Evolutionary conservation across 2,329 filamentous ascomycete genomes (phyloP), one percentile per base, ranked within the genome.

Genomic region (Talaromyces funiculosus): DNA sequence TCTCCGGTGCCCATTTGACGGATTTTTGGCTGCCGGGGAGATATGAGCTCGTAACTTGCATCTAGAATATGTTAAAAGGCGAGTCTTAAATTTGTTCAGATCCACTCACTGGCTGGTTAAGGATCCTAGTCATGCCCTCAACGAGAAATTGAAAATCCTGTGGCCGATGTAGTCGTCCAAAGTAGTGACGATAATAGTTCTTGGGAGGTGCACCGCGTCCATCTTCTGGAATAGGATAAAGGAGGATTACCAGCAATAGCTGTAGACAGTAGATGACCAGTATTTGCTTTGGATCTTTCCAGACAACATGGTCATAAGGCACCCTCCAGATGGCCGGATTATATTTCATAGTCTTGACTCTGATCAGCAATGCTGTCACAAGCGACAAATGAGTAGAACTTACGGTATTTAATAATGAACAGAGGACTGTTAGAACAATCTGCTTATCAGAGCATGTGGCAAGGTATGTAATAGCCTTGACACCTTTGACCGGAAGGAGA

Each of bases 131-230:
- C 88, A 97, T 96, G 53, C 92, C 92, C 71, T 97, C 92, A 10
- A 95, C 90, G 24, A 97, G 86, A 72, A 99, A 99, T 73, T 99
- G 94, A 69, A 99, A 97, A 72, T 99, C 94, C 73, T 97, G 92
- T 0, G 93, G 90, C 51, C 94, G 86, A 75, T 97, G 94, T 49
- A 99, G 77, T 38, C 93, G 86, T 31, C 94, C 90, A 31, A 96
- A 84, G 66, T 95, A 97, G 73, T 97, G 91, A 16, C 94, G 89
- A 72, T 95, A 97, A 70, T 87, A 93, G 73, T 99, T 99, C 78
- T 95, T 96, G 5, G 88, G 85, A 0, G 86, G 81, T 9, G 82
- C 72, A 3, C 82, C 83, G 51, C 83, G 84, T 16, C 84, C 81
- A 60, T 84, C 82, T 71, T 96, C 92, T 0, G 92, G 92, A 55